A percentile compares a stretch with the other conserved stretches of the same genome.
Conservation (phyloP, 306 rosid species). For the Myrica gale region DNA sequence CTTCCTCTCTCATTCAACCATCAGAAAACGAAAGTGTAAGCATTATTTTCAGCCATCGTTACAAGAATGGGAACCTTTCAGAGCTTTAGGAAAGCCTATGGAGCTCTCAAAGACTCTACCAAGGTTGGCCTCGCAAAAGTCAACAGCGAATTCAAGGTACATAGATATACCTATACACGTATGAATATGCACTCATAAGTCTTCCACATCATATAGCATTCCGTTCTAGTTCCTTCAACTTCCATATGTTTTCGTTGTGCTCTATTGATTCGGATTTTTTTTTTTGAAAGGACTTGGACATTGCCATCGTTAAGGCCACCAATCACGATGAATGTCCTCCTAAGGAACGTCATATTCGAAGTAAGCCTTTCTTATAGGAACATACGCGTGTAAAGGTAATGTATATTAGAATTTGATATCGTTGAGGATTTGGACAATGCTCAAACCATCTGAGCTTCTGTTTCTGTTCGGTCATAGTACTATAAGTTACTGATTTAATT, state of each 20-base stretch:
- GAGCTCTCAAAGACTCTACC: slow-evolving; percentile 94
- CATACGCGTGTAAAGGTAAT: neutral
- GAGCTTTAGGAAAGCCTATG: slow-evolving; percentile 80
- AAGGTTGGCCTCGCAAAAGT: slow-evolving; percentile 98
- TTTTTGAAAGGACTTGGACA: slow-evolving; percentile 71
- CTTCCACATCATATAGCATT: neutral
- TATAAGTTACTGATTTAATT: neutral
- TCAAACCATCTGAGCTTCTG: too few species aligned
- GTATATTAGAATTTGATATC: neutral
- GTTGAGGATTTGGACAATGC: neutral
- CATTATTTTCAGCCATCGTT: neutral
- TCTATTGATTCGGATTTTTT: slow-evolving; percentile 8
- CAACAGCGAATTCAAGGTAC: slow-evolving; percentile 87
- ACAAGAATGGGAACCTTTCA: slow-evolving; percentile 66
- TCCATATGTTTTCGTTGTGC: neutral
- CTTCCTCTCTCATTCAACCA: slow-evolving; percentile 11
- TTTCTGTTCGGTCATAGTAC: neutral
- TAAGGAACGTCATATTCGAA: slow-evolving; percentile 87
- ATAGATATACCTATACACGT: neutral
- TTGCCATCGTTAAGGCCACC: slow-evolving; percentile 91
- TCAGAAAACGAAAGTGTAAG: neutral
- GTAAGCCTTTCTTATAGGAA: slow-evolving; percentile 38
- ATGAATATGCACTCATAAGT: too few species aligned
- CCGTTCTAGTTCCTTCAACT: neutral
- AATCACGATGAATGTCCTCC: slow-evolving; percentile 91